Conservation (phyloP, 371 early-diverging fungal species). For the Lichtheimia ornata region DNA sequence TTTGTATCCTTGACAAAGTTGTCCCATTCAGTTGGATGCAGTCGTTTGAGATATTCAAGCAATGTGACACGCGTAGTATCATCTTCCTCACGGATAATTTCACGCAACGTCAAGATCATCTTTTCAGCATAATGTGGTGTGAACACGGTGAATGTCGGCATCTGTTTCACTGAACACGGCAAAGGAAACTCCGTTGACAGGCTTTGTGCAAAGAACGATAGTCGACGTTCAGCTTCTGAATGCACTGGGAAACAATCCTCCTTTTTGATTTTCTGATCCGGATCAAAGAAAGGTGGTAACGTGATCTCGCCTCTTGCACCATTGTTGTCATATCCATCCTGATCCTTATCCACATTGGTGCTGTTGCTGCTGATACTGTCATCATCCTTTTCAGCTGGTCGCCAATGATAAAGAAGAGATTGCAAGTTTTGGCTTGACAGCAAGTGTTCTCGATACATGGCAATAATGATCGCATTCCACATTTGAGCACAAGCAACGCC, state of each 20-base stretch:
- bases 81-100: constrained; percentile 87
- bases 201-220: constrained; percentile 89
- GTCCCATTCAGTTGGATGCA: constrained; percentile 86
- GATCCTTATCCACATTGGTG: not conserved
- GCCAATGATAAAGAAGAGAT: constrained; percentile 68
- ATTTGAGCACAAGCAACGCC: constrained; percentile 81
- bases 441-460: constrained; percentile 86
- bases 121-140: constrained; percentile 92
- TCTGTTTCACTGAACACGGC: constrained; percentile 77
- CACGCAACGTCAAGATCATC: constrained; percentile 79
- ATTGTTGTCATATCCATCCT: constrained; percentile 19
- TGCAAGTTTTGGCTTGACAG: constrained; percentile 78
- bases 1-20: constrained; percentile 92
- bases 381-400: constrained; percentile 7
- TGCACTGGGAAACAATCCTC: constrained; percentile 72
- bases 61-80: constrained; percentile 79
- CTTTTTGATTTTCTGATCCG: constrained; percentile 55
- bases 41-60: constrained; percentile 82
- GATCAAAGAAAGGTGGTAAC: constrained; percentile 80
- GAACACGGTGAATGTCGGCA: constrained; percentile 91
- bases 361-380: not conserved
- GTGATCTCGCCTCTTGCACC: constrained; percentile 51
- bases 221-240: constrained; percentile 83
- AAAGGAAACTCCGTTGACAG: constrained; percentile 79
- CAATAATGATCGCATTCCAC: constrained; percentile 88